Percentiles rank a stretch among this genome's conserved stretches.
phyloP scores from a whole-genome alignment of 2,329 filamentous ascomycete species.

The Aspergillus sp. region DNA sequence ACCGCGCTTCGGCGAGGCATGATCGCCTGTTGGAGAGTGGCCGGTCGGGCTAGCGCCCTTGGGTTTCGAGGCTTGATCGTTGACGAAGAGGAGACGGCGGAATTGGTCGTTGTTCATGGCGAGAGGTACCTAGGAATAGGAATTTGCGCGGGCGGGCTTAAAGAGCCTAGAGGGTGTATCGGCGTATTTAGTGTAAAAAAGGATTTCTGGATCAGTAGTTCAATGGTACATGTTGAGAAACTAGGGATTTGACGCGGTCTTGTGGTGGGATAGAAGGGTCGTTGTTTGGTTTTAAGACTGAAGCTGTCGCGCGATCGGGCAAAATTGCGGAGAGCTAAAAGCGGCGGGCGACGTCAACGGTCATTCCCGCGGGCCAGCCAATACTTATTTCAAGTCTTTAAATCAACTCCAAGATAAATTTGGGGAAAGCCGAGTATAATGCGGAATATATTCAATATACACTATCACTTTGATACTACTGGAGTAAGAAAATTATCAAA shows the following conservation, averaged over 20 bases:
- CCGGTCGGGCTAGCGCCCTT: conserved; percentile 17
- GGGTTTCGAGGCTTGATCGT: conserved; percentile 28
- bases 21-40: conserved; percentile 5
- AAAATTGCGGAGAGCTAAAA: background rate
- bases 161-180: too few species aligned
- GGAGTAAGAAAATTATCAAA: too few species aligned
- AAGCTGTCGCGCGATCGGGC: background rate
- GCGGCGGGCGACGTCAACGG: too few species aligned
- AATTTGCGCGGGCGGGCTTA: background rate
- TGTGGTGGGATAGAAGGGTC: background rate
- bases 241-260: background rate
- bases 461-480: too few species aligned
- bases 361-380: too few species aligned
- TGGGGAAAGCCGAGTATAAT: too few species aligned
- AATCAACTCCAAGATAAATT: too few species aligned
- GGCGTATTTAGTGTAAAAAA: background rate
- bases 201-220: background rate
- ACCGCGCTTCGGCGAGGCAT: background rate
- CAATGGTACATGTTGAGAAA: background rate
- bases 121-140: background rate
- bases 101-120: conserved; percentile 96
- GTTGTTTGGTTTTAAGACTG: background rate
- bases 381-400: too few species aligned
- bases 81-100: conserved; percentile 69
- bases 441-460: too few species aligned